Evolutionary conservation across 768 basidiomycete genomes (phyloP), one percentile per base, ranked within the genome.

Genomic region (Mycena pura): DNA sequence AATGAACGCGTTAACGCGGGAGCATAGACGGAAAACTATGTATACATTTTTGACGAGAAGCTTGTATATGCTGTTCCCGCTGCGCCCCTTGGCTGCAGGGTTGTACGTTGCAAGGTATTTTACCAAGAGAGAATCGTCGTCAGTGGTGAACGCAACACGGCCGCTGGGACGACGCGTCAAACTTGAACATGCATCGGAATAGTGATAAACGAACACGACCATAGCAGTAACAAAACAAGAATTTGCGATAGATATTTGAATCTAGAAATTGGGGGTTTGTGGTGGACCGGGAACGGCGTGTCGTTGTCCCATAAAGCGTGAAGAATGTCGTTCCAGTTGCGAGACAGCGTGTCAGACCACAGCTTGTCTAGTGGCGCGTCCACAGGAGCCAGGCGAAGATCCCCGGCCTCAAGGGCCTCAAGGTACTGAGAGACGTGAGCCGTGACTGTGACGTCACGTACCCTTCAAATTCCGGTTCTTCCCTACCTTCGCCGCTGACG

Each of bases 71-170:
- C 44, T 70, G 46, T 77, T 79, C 9, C 88, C 87, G 8, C 64
- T 66, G 43, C 88, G 82, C 5, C 83, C 82, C 21, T 62, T 53
- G 7, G 45, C 49, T 10, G 65, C 59, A 0, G 83, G 84, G 25
- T 80, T 80, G 57, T 84, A 73, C 40, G n/a, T 74, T 2, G 86
- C 86, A 50, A 89, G 70, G 57, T 79, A 86, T 66, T 80, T 77
- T 17, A 74, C 50, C 5, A 86, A 76, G 5, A 75, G 69, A 0
- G 0, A n/a, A 57, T 86, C 83, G 22, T 86, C 84, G 3, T 78
- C 70, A 0, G 31, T 11, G 0, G 78, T 73, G 61, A 73, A 85
- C 3, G 70, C 32, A 19, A 50, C 58, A 13, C 77, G 75, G 13
- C 39, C 41, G 19, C 39, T 29, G 5, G 21, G 32, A 14, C 22